A percentile compares a stretch with the other conserved stretches of the same genome.
These are phyloP conservation scores for Sarcodon aspratus DNA, from an alignment of 768 basidiomycete species.

Conservation along the genomic window DNA sequence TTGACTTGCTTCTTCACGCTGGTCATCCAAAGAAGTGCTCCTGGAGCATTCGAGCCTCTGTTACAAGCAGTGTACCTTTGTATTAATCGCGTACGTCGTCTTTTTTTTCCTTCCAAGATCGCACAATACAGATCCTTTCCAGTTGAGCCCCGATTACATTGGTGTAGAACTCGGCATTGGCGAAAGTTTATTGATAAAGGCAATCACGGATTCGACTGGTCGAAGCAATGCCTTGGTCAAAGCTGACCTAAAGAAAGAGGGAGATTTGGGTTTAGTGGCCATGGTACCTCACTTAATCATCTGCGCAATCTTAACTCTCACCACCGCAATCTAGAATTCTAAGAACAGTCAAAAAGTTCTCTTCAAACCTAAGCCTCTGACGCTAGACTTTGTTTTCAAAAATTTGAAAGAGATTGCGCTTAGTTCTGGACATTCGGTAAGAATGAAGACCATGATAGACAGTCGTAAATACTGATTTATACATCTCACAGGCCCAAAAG, in stretches of 20 bases:
- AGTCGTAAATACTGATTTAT: background rate
- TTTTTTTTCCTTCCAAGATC: background rate
- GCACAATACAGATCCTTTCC: background rate
- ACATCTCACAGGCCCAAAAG: slow-evolving; percentile 60
- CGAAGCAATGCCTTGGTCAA: slow-evolving; percentile 75
- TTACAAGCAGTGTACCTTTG: slow-evolving; percentile 91
- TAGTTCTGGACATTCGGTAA: slow-evolving; percentile 71
- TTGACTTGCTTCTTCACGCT: slow-evolving; percentile 84
- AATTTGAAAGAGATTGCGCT: slow-evolving; percentile 85
- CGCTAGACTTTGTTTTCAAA: slow-evolving; percentile 82
- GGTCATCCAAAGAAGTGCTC: slow-evolving; percentile 77
- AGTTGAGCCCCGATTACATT: slow-evolving; percentile 93
- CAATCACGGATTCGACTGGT: slow-evolving; percentile 93
- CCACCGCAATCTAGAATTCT: slow-evolving; percentile 52
- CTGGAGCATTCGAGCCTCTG: slow-evolving; percentile 62
- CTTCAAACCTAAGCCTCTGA: slow-evolving; percentile 89
- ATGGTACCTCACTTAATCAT: slow-evolving; percentile 42
- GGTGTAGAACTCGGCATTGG: slow-evolving; percentile 96
- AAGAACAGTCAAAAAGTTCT: slow-evolving; percentile 88
- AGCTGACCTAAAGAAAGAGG: slow-evolving; percentile 86
- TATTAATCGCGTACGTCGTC: slow-evolving; percentile 73
- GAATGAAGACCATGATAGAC: slow-evolving; percentile 8
- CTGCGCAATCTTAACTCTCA: background rate
- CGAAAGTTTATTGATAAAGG: slow-evolving; percentile 88
- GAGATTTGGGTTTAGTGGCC: slow-evolving; percentile 94